These are phyloP conservation scores for Sabuloglossum arenarium DNA, from an alignment of 495 filamentous ascomycete species.

Conservation along the genomic window DNA sequence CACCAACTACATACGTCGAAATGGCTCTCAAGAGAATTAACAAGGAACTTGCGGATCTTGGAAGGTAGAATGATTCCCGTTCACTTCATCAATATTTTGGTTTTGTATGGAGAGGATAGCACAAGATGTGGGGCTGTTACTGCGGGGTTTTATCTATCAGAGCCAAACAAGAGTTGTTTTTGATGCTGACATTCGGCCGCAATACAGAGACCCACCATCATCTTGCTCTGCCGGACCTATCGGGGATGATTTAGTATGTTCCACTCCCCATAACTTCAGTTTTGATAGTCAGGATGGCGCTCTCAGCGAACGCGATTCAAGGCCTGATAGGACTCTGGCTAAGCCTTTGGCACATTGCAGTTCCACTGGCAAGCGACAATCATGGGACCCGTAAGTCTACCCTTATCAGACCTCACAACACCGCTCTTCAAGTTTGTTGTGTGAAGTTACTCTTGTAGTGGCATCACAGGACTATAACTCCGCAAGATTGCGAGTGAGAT, in stretches of 20 bases:
- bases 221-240: conserved; percentile 95
- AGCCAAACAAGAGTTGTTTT: neutral
- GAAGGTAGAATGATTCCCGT: conserved; percentile 48
- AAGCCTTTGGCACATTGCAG: conserved; percentile 29
- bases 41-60: conserved; percentile 98
- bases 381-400: conserved; percentile 85
- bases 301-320: neutral
- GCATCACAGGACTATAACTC: neutral
- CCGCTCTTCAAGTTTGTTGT: too few species aligned
- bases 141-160: conserved; percentile 10
- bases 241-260: conserved; percentile 89
- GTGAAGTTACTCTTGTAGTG: too few species aligned
- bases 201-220: conserved; percentile 81
- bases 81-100: neutral
- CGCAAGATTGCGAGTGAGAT: neutral
- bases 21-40: conserved; percentile 99
- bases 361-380: conserved; percentile 99
- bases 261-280: neutral
- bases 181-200: conserved; percentile 20
- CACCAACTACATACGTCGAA: conserved; percentile 21
- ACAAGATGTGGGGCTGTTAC: conserved; percentile 11
- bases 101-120: conserved; percentile 4
- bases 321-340: neutral
- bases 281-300: too few species aligned
- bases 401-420: neutral